Conservation (phyloP, 2,329 filamentous ascomycete genomes). For the Fusarium sp. region DNA sequence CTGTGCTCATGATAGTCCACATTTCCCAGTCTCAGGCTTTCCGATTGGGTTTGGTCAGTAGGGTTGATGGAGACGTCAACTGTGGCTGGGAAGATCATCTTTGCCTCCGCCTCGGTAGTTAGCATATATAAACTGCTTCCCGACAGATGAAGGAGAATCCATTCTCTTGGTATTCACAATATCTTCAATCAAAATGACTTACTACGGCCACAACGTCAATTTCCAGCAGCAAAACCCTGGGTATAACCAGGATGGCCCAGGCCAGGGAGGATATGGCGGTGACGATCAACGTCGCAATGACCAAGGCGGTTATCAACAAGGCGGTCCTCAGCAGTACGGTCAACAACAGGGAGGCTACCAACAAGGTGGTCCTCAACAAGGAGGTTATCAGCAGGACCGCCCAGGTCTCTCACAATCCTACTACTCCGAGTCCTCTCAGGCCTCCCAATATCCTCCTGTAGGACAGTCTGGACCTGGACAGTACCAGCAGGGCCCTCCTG, state of each 20-base stretch:
- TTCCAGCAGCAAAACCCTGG: slow-evolving; percentile 11
- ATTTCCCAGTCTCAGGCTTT: not conserved
- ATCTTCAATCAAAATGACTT: slow-evolving; percentile 2
- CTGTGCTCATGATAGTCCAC: slow-evolving; percentile 15
- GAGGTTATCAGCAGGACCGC: slow-evolving; percentile 8
- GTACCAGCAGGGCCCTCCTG: not conserved
- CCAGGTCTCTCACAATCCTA: slow-evolving; percentile 17
- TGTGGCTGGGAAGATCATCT: slow-evolving; percentile 4
- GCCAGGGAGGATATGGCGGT: slow-evolving; percentile 8
- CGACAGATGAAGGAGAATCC: not conserved
- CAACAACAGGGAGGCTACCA: slow-evolving; percentile 9
- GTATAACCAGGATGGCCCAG: not conserved
- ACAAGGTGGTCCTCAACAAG: not conserved
- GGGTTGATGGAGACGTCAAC: slow-evolving; percentile 4
- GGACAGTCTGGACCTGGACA: not conserved
- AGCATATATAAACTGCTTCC: slow-evolving; percentile 7
- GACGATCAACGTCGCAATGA: slow-evolving; percentile 11
- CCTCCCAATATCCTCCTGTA: slow-evolving; percentile 7
- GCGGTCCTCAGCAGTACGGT: not conserved
- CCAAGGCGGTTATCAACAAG: slow-evolving; percentile 9
- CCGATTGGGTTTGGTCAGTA: slow-evolving; percentile 6
- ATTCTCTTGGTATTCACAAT: not conserved
- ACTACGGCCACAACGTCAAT: slow-evolving; percentile 20
- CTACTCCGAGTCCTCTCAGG: slow-evolving; percentile 8
- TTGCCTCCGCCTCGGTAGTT: not conserved